These are phyloP conservation scores for Amauroascus niger DNA, from an alignment of 2,329 filamentous ascomycete species.

Conservation along the genomic window DNA sequence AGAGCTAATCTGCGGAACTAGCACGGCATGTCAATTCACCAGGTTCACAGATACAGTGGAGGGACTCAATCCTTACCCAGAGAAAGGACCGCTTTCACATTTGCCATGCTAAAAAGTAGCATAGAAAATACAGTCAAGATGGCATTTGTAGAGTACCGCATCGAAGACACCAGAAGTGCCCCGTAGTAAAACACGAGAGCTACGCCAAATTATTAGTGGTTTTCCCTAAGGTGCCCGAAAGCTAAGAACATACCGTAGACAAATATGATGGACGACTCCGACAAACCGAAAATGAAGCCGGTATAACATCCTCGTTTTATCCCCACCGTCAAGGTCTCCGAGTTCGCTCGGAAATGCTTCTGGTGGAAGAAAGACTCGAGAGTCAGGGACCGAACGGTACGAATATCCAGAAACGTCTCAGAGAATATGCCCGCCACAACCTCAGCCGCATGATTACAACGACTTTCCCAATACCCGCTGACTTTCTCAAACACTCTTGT, in stretches of 20 bases:
- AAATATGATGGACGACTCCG: conserved; percentile 61
- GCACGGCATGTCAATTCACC: conserved; percentile 3
- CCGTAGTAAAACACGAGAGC: conserved; percentile 81
- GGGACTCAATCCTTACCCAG: conserved; percentile 40
- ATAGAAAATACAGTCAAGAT: conserved; percentile 70
- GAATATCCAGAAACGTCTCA: conserved; percentile 70
- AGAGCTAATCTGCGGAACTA: conserved; percentile 67
- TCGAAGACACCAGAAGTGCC: conserved; percentile 49
- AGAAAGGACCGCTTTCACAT: conserved; percentile 57
- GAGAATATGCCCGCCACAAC: conserved; percentile 53
- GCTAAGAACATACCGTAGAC: conserved; percentile 44
- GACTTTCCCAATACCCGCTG: conserved; percentile 61
- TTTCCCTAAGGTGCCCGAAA: background rate
- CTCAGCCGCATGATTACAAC: conserved; percentile 55
- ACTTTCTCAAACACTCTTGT: conserved; percentile 56
- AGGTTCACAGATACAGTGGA: background rate
- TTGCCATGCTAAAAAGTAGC: conserved; percentile 72
- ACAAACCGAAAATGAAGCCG: conserved; percentile 66
- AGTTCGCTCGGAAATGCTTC: conserved; percentile 50
- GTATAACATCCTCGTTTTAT: conserved; percentile 56
- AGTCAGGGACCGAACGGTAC: conserved; percentile 64
- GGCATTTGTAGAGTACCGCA: conserved; percentile 44
- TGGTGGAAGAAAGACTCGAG: conserved; percentile 61
- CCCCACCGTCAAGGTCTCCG: conserved; percentile 50
- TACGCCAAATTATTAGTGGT: conserved; percentile 14